These are phyloP conservation scores for Ustilago trichophora DNA, from an alignment of 1,284 basidiomycete genomes.

Conservation along the genomic window DNA sequence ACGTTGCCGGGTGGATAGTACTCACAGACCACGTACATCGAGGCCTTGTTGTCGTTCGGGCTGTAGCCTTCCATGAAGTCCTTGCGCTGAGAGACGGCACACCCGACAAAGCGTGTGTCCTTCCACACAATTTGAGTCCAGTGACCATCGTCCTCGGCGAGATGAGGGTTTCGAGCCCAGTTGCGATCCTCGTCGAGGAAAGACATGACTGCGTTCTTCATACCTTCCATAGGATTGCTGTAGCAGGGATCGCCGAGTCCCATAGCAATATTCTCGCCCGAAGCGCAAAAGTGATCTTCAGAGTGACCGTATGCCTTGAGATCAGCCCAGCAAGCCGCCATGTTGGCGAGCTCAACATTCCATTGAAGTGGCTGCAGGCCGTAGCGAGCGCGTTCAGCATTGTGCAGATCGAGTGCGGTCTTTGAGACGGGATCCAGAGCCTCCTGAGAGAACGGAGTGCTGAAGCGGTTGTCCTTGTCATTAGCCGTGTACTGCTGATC, in stretches of 20 bases:
- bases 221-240: slow-evolving; percentile 25
- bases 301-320: slow-evolving; percentile 50
- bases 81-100: slow-evolving; percentile 31
- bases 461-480: slow-evolving; percentile 22
- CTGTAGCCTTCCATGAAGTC: slow-evolving; percentile 20
- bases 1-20: slow-evolving; percentile 46
- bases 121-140: slow-evolving; percentile 41
- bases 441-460: slow-evolving; percentile 6
- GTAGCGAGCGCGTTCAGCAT: slow-evolving; percentile 32
- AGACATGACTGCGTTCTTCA: slow-evolving; percentile 35
- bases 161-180: slow-evolving; percentile 16
- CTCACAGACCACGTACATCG: slow-evolving; percentile 41
- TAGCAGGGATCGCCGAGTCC: slow-evolving; percentile 42
- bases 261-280: slow-evolving; percentile 46
- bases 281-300: slow-evolving; percentile 35
- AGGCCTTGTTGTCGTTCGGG: neutral
- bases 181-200: slow-evolving; percentile 49
- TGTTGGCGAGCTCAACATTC: slow-evolving; percentile 46
- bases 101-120: slow-evolving; percentile 27
- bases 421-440: slow-evolving; percentile 22
- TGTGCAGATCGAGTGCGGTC: slow-evolving; percentile 39
- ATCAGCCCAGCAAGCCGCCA: slow-evolving; percentile 49
- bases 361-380: slow-evolving; percentile 21
- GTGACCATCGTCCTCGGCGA: slow-evolving; percentile 22
- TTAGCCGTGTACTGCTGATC: slow-evolving; percentile 8